Evolutionary conservation across 2,329 filamentous ascomycete species (phyloP).

Genomic region (Alternaria ventricosa): DNA sequence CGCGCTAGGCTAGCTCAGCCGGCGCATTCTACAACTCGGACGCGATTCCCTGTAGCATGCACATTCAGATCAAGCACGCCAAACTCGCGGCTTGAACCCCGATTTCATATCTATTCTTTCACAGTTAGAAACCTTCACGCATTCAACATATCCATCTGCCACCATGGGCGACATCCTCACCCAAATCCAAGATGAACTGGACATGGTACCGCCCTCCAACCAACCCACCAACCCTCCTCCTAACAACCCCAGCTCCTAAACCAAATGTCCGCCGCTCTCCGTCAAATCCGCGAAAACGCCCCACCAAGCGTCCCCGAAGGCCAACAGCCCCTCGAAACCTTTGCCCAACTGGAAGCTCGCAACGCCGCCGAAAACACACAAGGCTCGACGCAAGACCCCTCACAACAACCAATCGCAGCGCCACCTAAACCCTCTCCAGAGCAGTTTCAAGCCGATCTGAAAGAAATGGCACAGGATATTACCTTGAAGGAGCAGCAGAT

Average conservation of each 20-base stretch:
- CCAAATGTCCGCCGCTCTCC: conserved; percentile 55
- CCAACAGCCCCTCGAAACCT: conserved; percentile 50
- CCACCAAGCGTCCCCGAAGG: conserved; percentile 51
- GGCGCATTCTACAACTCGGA: conserved; percentile 6
- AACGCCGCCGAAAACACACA: conserved; percentile 27
- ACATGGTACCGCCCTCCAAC: conserved; percentile 64
- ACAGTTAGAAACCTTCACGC: background rate
- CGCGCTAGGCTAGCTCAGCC: conserved; percentile 30
- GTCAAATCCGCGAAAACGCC: conserved; percentile 53
- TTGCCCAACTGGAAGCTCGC: conserved; percentile 40
- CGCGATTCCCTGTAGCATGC: background rate
- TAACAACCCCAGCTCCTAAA: conserved; percentile 50
- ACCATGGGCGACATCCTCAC: conserved; percentile 78
- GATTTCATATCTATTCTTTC: background rate
- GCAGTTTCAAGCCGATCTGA: conserved; percentile 70
- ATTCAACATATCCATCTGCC: background rate
- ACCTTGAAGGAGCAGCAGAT: conserved; percentile 85
- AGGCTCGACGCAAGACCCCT: conserved; percentile 15
- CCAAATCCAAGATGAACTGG: conserved; percentile 83
- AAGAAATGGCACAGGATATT: conserved; percentile 77
- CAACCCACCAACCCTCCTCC: background rate
- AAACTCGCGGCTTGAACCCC: too few species aligned
- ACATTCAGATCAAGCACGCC: background rate
- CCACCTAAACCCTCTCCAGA: conserved; percentile 21
- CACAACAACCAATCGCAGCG: conserved; percentile 15